phyloP scores from a whole-genome alignment of 805 yeast species.

The Nadsonia fulvescens region DNA sequence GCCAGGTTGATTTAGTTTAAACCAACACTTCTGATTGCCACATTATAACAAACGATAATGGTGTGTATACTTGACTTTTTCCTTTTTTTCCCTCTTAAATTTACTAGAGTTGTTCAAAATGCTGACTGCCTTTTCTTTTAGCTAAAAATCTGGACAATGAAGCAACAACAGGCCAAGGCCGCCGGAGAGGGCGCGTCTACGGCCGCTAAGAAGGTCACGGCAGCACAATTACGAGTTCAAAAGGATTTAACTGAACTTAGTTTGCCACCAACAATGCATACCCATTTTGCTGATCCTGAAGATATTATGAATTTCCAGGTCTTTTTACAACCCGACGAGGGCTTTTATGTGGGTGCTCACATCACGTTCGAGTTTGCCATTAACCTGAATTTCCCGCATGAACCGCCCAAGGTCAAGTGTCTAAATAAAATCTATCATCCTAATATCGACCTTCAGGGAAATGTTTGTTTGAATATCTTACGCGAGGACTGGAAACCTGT shows the following conservation, averaged over 20 bases:
- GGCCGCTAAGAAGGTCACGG: constrained; percentile 22
- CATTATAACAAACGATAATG: too few species aligned
- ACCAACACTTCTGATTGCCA: too few species aligned
- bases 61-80: too few species aligned
- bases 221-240: constrained; percentile 63
- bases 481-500: constrained; percentile 97
- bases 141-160: constrained; percentile 44
- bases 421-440: constrained; percentile 72
- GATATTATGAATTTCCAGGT: constrained; percentile 48
- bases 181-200: constrained; percentile 18
- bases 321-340: constrained; percentile 46
- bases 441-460: constrained; percentile 78
- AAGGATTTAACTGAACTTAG: constrained; percentile 54
- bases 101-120: too few species aligned
- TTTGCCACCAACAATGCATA: constrained; percentile 37
- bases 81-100: too few species aligned
- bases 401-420: constrained; percentile 75
- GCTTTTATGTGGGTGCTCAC: constrained; percentile 50
- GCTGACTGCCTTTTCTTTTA: too few species aligned
- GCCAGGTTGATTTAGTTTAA: too few species aligned
- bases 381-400: constrained; percentile 69
- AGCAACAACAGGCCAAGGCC: constrained; percentile 35
- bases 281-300: constrained; percentile 31
- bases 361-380: constrained; percentile 53
- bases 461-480: constrained; percentile 76